Conservation (phyloP, 306 rosid genomes). For the Geum urbanum region DNA sequence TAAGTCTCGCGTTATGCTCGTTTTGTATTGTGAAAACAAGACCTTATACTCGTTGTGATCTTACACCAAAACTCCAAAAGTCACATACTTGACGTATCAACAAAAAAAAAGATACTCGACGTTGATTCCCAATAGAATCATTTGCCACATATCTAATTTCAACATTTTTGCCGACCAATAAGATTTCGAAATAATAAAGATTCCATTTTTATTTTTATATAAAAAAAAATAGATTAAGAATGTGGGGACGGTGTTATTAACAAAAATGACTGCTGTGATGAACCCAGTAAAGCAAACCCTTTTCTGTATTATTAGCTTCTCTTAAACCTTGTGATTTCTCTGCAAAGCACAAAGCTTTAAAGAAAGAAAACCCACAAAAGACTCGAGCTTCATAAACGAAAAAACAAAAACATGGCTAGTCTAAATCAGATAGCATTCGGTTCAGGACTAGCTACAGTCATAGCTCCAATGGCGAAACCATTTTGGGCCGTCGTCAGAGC, state of each 20-base stretch:
- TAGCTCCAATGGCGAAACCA: conserved; percentile 42
- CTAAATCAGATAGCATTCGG: conserved; percentile 52
- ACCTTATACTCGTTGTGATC: background rate
- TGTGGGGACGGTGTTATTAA: background rate
- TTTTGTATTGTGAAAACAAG: too few relatives aligned
- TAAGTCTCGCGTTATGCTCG: too few relatives aligned
- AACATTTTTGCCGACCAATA: background rate
- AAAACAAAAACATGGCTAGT: conserved; percentile 11
- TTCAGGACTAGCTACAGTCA: conserved; percentile 27
- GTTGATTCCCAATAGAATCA: conserved; percentile 2
- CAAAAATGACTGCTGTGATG: background rate
- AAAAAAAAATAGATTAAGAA: background rate
- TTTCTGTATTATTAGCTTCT: background rate
- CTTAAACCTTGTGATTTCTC: background rate
- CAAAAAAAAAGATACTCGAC: conserved; percentile 5
- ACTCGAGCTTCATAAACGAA: background rate
- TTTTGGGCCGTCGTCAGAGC: conserved; percentile 37
- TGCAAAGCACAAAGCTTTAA: background rate
- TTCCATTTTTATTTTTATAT: background rate
- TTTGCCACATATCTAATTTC: background rate
- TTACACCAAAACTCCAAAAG: background rate
- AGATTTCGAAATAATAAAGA: background rate
- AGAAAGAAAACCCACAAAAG: conserved; percentile 3
- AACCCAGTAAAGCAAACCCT: too few relatives aligned
- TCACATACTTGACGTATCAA: background rate